Base-by-base conservation (phyloP, 2,329 filamentous ascomycete species). In the Aspergillus candidus region DNA sequence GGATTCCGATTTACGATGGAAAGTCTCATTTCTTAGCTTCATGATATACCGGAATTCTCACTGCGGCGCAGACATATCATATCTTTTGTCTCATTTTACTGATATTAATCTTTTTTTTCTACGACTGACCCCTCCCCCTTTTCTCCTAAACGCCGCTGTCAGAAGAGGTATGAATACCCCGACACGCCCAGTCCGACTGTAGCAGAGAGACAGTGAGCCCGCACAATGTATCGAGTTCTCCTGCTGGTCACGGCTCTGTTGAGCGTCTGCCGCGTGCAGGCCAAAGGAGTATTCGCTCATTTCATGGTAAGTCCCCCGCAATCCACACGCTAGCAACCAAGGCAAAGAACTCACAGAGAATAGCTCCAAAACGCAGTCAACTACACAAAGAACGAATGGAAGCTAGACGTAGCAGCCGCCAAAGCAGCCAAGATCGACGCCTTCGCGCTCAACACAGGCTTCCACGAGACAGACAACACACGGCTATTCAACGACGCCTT, bases 391-490 rank as follows among this genome's bases (percentile, higher is more conserved):
- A 32, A 34, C 10, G 49, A 56, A 39, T 69, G 64, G 64, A 37
- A 52, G 13, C 40, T 42, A 27, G 63, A 71, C 46, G 68, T 72
- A 6, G 35, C 31, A 2, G 45, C 60, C 4, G 69, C 69, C 5
- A 54, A 68, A 49, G 56, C 52, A 3, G 60, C 67, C 2, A 50
- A 60, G 12, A 67, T 72, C 42, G 67, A 71, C 48, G 69, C 57
- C 29, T 72, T 72, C 50, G 68, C 61, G 5, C 57, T 72, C 13
- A 71, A 68, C 47, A 62, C 67, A 27, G 66, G 58, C 4, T 55
- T 54, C 29, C 51, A 54, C 12, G 52, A 61, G 37, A 31, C 36
- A 5, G 49, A 56, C 40, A 60, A 56, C 14, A 31, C 39, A 3
- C 34, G 48, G 1, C 46, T 63, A 15, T 30, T 50, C 40, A 32